Evolutionary conservation across 371 early-diverging fungal genomes (phyloP).

Genomic region (Mucor racemosus): DNA sequence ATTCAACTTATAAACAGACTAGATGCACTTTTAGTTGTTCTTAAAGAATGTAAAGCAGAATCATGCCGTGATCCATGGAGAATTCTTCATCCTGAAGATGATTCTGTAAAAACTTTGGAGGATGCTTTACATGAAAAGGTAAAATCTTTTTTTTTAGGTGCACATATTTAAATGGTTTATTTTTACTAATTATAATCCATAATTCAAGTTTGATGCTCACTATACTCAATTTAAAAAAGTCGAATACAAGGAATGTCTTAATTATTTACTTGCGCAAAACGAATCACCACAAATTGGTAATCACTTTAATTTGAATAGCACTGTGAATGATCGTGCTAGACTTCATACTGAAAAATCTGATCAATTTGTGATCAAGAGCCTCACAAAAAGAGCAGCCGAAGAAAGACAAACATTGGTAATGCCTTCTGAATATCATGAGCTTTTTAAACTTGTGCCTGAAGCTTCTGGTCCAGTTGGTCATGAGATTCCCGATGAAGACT

Average conservation of each 20-base stretch:
- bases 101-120: constrained; percentile 30
- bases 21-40: constrained; percentile 63
- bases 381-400: constrained; percentile 6
- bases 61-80: constrained; percentile 69
- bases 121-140: constrained; percentile 43
- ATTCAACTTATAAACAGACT: constrained; percentile 51
- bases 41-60: constrained; percentile 59
- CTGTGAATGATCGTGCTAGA: background rate
- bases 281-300: constrained; percentile 33
- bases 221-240: constrained; percentile 39
- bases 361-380: constrained; percentile 11
- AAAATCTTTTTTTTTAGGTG: background rate
- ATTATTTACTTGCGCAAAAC: constrained; percentile 29
- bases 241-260: constrained; percentile 36
- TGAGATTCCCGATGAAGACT: constrained; percentile 23
- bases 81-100: constrained; percentile 45
- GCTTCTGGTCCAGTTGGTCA: constrained; percentile 27
- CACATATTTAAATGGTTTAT: background rate
- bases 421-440: constrained; percentile 21
- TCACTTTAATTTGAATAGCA: constrained; percentile 17
- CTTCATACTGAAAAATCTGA: background rate
- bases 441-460: constrained; percentile 34
- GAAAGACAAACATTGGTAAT: constrained; percentile 8
- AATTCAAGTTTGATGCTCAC: constrained; percentile 30
- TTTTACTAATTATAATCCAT: background rate